Evolutionary conservation across 768 basidiomycete species (phyloP).

Genomic region (Myochromella boudieri): DNA sequence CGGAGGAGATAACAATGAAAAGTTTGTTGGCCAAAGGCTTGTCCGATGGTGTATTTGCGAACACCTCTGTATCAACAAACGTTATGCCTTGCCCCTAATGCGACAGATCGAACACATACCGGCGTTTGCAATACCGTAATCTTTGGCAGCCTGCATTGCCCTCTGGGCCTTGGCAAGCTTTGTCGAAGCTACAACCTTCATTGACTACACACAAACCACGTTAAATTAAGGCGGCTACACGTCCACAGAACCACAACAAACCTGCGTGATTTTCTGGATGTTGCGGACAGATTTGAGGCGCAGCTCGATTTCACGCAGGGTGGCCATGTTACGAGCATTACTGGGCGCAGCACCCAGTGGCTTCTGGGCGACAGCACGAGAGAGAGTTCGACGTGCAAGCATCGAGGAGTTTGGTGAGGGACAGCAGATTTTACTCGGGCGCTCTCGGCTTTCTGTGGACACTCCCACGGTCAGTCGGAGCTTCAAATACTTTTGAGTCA

Average conservation of each 20-base stretch:
- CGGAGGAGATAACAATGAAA: constrained; percentile 93
- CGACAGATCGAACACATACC: too few species aligned
- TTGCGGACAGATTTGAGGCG: constrained; percentile 95
- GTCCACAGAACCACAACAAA: constrained; percentile 31
- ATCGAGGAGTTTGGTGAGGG: constrained; percentile 32
- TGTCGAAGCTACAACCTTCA: constrained; percentile 99
- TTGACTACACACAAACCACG: constrained; percentile 55
- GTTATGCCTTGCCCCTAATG: too few species aligned
- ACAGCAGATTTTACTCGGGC: constrained; percentile 31
- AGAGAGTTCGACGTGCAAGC: constrained; percentile 48
- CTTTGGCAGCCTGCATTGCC: constrained; percentile 89
- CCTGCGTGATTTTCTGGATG: constrained; percentile 99
- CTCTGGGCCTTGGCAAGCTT: constrained; percentile 94
- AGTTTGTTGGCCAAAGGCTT: constrained; percentile 74
- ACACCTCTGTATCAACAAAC: constrained; percentile 90
- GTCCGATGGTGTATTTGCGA: constrained; percentile 73
- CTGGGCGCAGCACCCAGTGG: constrained; percentile 43
- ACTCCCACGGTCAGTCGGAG: constrained; percentile 33
- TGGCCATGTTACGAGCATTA: constrained; percentile 88
- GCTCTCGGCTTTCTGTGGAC: constrained; percentile 36
- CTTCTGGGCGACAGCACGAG: constrained; percentile 35
- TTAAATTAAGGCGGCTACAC: constrained; percentile 7
- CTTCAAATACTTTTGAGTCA: constrained; percentile 12
- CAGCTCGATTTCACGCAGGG: constrained; percentile 95
- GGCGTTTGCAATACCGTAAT: constrained; percentile 89